Base-by-base conservation (phyloP, 495 filamentous ascomycete species). In the Extremus antarcticus region DNA sequence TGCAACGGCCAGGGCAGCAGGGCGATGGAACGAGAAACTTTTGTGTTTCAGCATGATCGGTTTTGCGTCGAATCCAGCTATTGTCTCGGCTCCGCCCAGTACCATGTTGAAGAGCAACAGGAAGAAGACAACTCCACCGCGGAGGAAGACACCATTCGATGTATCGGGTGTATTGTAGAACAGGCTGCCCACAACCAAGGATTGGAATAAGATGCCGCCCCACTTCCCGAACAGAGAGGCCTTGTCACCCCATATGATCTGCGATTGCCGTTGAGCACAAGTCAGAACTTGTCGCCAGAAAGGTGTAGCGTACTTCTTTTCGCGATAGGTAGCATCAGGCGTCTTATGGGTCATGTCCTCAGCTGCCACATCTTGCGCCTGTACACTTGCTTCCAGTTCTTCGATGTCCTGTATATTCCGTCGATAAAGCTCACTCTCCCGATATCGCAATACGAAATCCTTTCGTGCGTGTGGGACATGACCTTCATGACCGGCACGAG, bases 21-120 rank as follows among this genome's bases (percentile, higher is more conserved):
- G 88, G 1, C 86, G 81, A 63, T 91, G 90, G 65, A 94, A 91
- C 1, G 84, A 84, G 63, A 87, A 92, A 53, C 77, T 81, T 68
- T 88, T 87, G 66, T 95, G 89, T 58, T 91, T 90, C 54, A 87
- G 71, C 40, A 94, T 68, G 41, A 94, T 85, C 2, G 84, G 86
- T 21, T 84, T 76, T 8, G 79, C 80, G 2, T 74, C 66, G 59
- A 90, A 91, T 1, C 83, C 78, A 24, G 81, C 70, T 16, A 82
- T 87, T 29, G 90, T 71, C 59, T 94, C 88, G 8, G 85, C 78
- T 19, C 94, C 67, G 16, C 88, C 84, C 22, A 91, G 75, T 32
- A 92, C 75, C 23, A 86, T 78, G 60, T 90, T 90, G 73, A 91
- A 91, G 15, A 95, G 69, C 11, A 94, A 67, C 45, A 84, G 77